phyloP scores from a whole-genome alignment of 2,329 filamentous ascomycete genomes.

The Penicillium sp. region DNA sequence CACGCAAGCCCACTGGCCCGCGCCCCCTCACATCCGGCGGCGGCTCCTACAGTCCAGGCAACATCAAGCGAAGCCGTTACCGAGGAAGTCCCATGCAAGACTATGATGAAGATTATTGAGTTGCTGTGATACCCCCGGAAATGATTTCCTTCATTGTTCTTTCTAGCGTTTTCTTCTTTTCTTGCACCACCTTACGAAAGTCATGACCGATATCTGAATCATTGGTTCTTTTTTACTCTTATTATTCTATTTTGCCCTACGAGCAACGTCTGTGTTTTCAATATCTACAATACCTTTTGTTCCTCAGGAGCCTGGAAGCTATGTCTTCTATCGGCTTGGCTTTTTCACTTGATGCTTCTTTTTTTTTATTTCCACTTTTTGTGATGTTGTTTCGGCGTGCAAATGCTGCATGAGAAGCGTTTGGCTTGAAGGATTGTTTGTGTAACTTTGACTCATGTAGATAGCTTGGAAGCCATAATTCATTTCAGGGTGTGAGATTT shows the following conservation, averaged over 20 bases:
- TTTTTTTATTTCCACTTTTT: not conserved
- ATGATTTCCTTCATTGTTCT: conserved; percentile 11
- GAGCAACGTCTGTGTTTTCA: conserved; percentile 7
- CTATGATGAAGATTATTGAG: conserved; percentile 38
- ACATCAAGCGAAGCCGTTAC: conserved; percentile 40
- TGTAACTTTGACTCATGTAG: conserved; percentile 1
- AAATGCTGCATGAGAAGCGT: not conserved
- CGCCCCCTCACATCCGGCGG: conserved; percentile 45
- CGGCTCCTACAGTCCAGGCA: conserved; percentile 38
- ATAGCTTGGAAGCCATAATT: conserved; percentile 2
- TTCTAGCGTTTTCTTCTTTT: conserved; percentile 6
- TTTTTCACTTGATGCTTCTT: not conserved
- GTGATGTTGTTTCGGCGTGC: not conserved
- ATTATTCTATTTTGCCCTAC: not conserved
- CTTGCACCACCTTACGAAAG: conserved; percentile 6
- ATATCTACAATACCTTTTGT: conserved; percentile 6
- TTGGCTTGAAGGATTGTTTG: not conserved
- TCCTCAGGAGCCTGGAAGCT: not conserved
- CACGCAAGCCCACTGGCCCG: conserved; percentile 51
- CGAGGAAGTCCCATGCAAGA: conserved; percentile 45
- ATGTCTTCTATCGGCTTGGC: conserved; percentile 3
- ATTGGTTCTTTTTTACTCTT: conserved; percentile 4
- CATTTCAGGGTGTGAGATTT: not conserved
- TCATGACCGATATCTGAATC: conserved; percentile 2
- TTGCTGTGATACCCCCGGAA: conserved; percentile 24